Conservation (phyloP, 805 yeast species). For the Yamadazyma kitorensis region DNA sequence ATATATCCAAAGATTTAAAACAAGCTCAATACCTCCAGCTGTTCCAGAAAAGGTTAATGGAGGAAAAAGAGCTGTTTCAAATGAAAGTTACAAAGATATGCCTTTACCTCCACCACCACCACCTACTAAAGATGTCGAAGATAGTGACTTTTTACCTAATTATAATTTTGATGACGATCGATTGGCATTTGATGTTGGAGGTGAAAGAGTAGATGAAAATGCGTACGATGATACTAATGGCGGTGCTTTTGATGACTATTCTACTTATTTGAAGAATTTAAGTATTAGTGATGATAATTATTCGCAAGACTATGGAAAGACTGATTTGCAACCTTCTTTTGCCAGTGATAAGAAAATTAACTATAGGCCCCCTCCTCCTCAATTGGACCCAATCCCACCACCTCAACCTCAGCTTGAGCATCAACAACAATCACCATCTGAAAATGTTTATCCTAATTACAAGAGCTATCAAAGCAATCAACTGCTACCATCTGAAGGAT, state of each 20-base stretch:
- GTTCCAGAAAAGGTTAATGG: slow-evolving; percentile 9
- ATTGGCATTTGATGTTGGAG: slow-evolving; percentile 13
- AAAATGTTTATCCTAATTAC: slow-evolving; percentile 4
- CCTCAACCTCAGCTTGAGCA: background rate
- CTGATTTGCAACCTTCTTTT: slow-evolving; percentile 1
- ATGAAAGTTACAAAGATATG: slow-evolving; percentile 16
- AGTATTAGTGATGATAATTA: slow-evolving; percentile 15
- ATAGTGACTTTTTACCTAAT: slow-evolving; percentile 16
- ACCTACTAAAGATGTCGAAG: slow-evolving; percentile 14
- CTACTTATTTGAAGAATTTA: slow-evolving; percentile 16
- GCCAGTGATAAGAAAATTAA: slow-evolving; percentile 5
- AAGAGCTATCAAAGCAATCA: slow-evolving; percentile 3
- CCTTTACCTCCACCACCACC: slow-evolving; percentile 27
- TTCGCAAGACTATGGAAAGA: slow-evolving; percentile 3
- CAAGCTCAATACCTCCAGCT: slow-evolving; percentile 17
- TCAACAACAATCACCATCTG: background rate
- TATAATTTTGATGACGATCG: slow-evolving; percentile 21
- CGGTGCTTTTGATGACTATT: slow-evolving; percentile 22
- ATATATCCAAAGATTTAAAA: slow-evolving; percentile 26
- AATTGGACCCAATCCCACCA: slow-evolving; percentile 2
- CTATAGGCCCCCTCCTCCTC: slow-evolving; percentile 13
- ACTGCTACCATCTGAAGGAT: slow-evolving; percentile 4
- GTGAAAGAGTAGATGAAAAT: slow-evolving; percentile 11
- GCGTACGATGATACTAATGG: slow-evolving; percentile 12
- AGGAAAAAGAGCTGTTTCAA: slow-evolving; percentile 10